Evolutionary conservation across 208 protist genomes (phyloP), one percentile per base, ranked within the genome.

Genomic region (Acanthamoeba quina): DNA sequence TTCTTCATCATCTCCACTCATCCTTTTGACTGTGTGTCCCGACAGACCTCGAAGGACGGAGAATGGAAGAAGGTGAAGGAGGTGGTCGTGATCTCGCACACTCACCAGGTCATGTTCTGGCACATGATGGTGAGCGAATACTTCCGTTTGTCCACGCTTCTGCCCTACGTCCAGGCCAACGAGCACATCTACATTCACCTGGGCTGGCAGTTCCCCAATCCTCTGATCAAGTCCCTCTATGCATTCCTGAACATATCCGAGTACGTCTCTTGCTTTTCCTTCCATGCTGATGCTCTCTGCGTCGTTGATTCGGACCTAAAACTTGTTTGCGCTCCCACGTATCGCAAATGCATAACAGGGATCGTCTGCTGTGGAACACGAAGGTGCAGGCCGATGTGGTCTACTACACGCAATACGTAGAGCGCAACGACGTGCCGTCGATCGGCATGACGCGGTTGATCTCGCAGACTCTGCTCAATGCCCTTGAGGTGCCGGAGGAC

Each of bases 111-210:
- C 29, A 92, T 92, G 86, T 92, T 78, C 86, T 92, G 86, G 86
- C 86, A 92, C 68, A 10, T 60, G 31, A 49, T 92, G 62, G 26
- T 76, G 68, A 76, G 86, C 52, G 86, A 92, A 54, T 76, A 37
- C 31, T 92, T 92, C 52, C 34, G 86, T 5, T n/a, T 92, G 34
- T 92, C 76, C 17, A 9, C 44, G n/a, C 15, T 92, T 29, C 11
- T 92, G 5, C 86, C 86, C 37, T 92, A 78, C 60, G 13, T 92
- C n/a, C 60, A 76, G 44, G 86, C 34, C n/a, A 92, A 92, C 86
- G 54, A 60, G 17, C 62, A 92, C 29, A 19, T 92, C 26, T 92
- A 49, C 52, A 19, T 92, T 5, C 86, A 92, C 62, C n/a, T 76
- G n/a, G 78, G 78, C 78, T 86, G 49, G 78, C 47, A n/a, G 26